Evolutionary conservation across 139 green algal species (phyloP), one percentile per base, ranked within the genome.

Genomic region (Raphidocelis subcapitata): DNA sequence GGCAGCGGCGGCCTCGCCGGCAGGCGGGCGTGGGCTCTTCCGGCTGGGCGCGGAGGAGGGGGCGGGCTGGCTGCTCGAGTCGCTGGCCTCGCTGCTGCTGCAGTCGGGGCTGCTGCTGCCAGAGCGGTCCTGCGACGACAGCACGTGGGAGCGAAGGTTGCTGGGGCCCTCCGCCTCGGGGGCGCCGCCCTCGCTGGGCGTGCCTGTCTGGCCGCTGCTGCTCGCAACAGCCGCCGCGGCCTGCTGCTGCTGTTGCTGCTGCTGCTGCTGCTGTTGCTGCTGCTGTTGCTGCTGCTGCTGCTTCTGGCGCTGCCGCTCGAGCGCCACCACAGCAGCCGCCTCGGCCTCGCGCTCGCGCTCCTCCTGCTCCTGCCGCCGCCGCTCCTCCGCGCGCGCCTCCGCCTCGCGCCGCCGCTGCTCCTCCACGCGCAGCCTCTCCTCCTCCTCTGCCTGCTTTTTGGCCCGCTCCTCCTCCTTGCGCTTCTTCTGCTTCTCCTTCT

Each of bases 401-500:
- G 79, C 72, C 60, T 71, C n/a, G 10, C 78, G 67, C 60, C 73
- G 77, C 44, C 20, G 35, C 41, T 88, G 79, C 23, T 91, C 84
- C 67, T 81, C 76, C 23, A 81, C 68, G 29, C 54, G 32, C 41
- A 33, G 63, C 20, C 72, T 63, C 75, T 85, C 76, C 21, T 57
- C 63, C 55, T 88, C 82, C 67, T 90, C 86, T 32, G 76, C 74
- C 44, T 81, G 56, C 32, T 61, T 62, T 15, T 49, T 72, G 46
- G 46, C n/a, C 36, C 84, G 24, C 23, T 41, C 66, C 33, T 89
- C 83, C 57, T 82, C 86, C 81, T 89, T 87, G 18, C 66, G 81
- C 79, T 82, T 81, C 41, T 95, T 85, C 5, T 73, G 84, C 75
- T 93, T 85, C 80, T 93, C 86, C 77, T 90, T 92, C 84, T 93